Evolutionary conservation across 2,329 filamentous ascomycete genomes (phyloP).

Genomic region (Aureobasidium subglaciale): DNA sequence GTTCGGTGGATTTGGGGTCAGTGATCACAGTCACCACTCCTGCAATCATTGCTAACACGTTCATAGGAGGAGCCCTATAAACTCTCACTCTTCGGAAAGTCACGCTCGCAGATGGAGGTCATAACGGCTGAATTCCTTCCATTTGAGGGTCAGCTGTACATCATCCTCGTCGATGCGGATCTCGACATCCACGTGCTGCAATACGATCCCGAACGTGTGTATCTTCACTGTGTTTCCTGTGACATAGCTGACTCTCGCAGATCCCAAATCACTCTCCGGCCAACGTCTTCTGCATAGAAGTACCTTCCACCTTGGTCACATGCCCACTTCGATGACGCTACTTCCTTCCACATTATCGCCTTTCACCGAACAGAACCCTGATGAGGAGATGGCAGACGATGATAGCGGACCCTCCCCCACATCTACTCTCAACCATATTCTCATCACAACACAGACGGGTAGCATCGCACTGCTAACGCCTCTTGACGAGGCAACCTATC

Average conservation of each 20-base stretch:
- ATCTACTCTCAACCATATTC: conserved; percentile 43
- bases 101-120: conserved; percentile 68
- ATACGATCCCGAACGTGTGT: conserved; percentile 87
- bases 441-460: conserved; percentile 70
- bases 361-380: conserved; percentile 34
- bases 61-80: conserved; percentile 81
- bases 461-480: conserved; percentile 70
- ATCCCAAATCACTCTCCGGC: conserved; percentile 87
- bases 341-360: conserved; percentile 57
- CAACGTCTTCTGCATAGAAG: conserved; percentile 79
- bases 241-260: conserved; percentile 38
- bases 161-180: conserved; percentile 76
- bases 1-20: conserved; percentile 83
- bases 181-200: conserved; percentile 83
- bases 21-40: conserved; percentile 18
- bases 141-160: conserved; percentile 71
- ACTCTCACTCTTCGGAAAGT: conserved; percentile 88
- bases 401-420: conserved; percentile 23
- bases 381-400: conserved; percentile 15
- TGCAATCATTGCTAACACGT: neutral
- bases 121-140: conserved; percentile 82
- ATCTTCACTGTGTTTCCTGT: too few relatives aligned
- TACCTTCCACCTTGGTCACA: conserved; percentile 80
- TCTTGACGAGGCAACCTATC: conserved; percentile 71
- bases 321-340: conserved; percentile 66